phyloP scores from a whole-genome alignment of 768 basidiomycete genomes.

The Crucibulum laeve region DNA sequence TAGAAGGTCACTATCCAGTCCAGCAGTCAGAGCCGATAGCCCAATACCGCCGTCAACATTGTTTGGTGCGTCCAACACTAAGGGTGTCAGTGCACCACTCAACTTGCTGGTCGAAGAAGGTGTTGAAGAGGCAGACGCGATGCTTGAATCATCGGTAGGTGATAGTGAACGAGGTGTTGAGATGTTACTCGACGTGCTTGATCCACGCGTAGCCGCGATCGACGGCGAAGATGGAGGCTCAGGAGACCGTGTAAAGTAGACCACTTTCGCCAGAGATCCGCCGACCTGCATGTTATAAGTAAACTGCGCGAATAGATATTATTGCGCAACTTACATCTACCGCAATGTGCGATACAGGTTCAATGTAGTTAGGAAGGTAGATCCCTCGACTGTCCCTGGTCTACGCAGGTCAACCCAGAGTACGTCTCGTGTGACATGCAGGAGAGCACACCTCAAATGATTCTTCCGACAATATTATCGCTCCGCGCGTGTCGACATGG shows the following conservation, averaged over 20 bases:
- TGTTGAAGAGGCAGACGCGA: conserved; percentile 23
- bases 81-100: conserved; percentile 80
- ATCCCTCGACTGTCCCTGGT: conserved; percentile 94
- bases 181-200: conserved; percentile 41
- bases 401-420: conserved; percentile 31
- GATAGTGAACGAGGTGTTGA: conserved; percentile 42
- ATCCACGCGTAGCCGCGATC: conserved; percentile 54
- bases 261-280: conserved; percentile 95
- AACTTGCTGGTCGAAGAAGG: conserved; percentile 33
- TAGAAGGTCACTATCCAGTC: conserved; percentile 39
- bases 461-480: conserved; percentile 89
- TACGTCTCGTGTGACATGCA: conserved; percentile 1
- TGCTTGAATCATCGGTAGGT: conserved; percentile 28
- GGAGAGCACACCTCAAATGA: conserved; percentile 75
- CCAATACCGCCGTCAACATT: conserved; percentile 25
- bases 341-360: conserved; percentile 95
- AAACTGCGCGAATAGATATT: conserved; percentile 7
- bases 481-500: conserved; percentile 92
- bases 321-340: conserved; percentile 72
- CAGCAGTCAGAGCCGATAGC: conserved; percentile 14
- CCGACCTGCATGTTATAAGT: conserved; percentile 63
- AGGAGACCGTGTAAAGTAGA: conserved; percentile 95
- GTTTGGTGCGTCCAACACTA: conserved; percentile 56
- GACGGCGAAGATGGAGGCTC: conserved; percentile 81
- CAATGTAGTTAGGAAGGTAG: conserved; percentile 96